Conservation (phyloP, 208 protist species). For the Vickermania ingenoplastis region DNA sequence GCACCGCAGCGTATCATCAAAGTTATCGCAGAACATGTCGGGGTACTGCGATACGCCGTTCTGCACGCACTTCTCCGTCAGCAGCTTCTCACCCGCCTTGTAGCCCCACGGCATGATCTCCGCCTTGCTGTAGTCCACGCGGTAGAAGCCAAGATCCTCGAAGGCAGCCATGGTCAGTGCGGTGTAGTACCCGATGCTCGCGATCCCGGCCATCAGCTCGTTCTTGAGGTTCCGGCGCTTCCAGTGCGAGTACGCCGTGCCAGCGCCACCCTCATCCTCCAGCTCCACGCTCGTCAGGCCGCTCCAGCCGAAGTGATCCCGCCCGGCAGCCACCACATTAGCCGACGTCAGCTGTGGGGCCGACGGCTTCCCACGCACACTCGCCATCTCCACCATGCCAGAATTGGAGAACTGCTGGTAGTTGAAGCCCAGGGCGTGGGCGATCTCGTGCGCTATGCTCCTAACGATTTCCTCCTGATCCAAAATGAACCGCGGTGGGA, state of each 20-base stretch:
- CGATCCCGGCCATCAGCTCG: conserved; percentile 69
- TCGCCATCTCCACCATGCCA: conserved; percentile 4
- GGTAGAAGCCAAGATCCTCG: conserved; percentile 74
- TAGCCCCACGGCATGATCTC: conserved; percentile 65
- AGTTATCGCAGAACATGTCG: conserved; percentile 34
- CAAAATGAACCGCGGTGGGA: conserved; percentile 23
- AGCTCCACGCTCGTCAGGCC: conserved; percentile 51
- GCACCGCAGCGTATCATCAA: conserved; percentile 8
- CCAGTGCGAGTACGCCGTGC: conserved; percentile 71
- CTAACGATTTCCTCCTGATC: conserved; percentile 8
- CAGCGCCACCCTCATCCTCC: conserved; percentile 45
- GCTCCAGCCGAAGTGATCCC: conserved; percentile 59
- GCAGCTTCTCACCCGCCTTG: conserved; percentile 45
- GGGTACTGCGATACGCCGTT: conserved; percentile 20
- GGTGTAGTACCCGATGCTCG: conserved; percentile 28
- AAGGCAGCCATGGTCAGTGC: conserved; percentile 76
- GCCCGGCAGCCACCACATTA: conserved; percentile 20
- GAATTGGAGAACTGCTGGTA: conserved; percentile 4
- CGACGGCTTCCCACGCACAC: conserved; percentile 28
- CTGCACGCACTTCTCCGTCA: conserved; percentile 28
- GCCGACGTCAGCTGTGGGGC: conserved; percentile 16
- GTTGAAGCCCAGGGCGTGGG: conserved; percentile 80
- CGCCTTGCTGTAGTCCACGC: conserved; percentile 44
- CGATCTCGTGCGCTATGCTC: conserved; percentile 59
- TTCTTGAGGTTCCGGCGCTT: conserved; percentile 67